Percentiles rank a stretch among this genome's conserved stretches.
Conservation (phyloP, 345 rosid genomes). For the Eucalyptus regnans region DNA sequence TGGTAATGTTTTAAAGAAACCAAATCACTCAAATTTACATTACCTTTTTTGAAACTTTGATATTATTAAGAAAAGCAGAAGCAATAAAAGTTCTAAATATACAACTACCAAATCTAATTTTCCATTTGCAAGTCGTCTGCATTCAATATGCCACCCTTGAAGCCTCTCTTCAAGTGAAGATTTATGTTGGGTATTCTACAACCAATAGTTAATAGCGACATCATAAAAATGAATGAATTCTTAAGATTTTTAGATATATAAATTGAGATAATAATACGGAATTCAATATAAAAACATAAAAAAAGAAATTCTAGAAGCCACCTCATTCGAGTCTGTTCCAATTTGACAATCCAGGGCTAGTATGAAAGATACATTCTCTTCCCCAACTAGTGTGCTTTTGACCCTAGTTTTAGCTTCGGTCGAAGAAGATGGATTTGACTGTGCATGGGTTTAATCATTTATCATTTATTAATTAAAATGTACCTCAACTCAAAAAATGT, state of each 20-base stretch:
- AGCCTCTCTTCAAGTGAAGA: background rate
- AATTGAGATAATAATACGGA: background rate
- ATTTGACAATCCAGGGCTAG: background rate
- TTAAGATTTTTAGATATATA: background rate
- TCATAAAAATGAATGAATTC: background rate
- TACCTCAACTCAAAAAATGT: background rate
- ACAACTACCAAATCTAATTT: background rate
- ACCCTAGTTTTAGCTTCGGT: background rate
- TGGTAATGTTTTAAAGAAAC: background rate
- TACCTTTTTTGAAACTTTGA: background rate
- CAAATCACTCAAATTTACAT: background rate
- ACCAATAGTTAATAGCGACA: background rate
- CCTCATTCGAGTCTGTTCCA: background rate
- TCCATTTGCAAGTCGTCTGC: background rate
- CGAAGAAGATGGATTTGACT: background rate
- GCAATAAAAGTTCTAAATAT: background rate
- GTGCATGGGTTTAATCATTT: background rate
- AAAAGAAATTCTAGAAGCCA: background rate
- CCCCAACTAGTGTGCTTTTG: background rate
- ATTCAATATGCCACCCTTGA: background rate
- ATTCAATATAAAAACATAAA: background rate
- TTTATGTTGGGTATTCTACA: background rate
- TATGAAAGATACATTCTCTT: background rate
- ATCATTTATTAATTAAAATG: no score
- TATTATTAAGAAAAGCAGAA: background rate